These are phyloP conservation scores for Bauhinia variegata DNA, from an alignment of 306 rosid genomes.

Conservation along the genomic window DNA sequence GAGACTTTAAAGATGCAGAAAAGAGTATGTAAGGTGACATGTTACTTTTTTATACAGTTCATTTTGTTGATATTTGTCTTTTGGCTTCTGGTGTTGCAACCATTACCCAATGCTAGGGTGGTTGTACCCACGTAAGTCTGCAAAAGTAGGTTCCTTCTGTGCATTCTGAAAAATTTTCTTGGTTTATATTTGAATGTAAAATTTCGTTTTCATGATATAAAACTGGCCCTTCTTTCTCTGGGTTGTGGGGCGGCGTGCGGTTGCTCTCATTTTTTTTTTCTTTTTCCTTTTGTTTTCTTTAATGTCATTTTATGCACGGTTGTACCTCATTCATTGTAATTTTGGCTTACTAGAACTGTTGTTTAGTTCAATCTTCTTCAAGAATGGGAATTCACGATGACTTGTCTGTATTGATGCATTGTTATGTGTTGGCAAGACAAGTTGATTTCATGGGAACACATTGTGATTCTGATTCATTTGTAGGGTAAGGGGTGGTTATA, in stretches of 20 bases:
- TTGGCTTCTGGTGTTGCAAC: constrained; percentile 54
- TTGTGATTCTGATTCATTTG: too few relatives aligned
- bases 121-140: constrained; percentile 79
- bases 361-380: too few relatives aligned
- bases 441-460: too few relatives aligned
- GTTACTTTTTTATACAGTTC: constrained; percentile 58
- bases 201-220: constrained; percentile 33
- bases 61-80: constrained; percentile 52
- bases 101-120: constrained; percentile 46
- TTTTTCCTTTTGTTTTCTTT: too few relatives aligned
- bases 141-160: constrained; percentile 32
- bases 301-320: too few relatives aligned
- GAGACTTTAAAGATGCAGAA: constrained; percentile 61
- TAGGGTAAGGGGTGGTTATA: too few relatives aligned
- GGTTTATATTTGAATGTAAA: constrained; percentile 44
- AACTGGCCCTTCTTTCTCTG: constrained; percentile 37
- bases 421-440: too few relatives aligned
- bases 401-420: too few relatives aligned
- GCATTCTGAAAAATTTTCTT: constrained; percentile 25
- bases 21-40: constrained; percentile 59
- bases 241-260: constrained; percentile 28
- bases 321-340: too few relatives aligned
- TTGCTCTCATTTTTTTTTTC: constrained; percentile 31
- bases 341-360: too few relatives aligned
- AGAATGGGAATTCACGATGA: too few relatives aligned